Evolutionary conservation across 192 early-diverging fungal species (phyloP).

Genomic region (Umbelopsis isabellina): DNA sequence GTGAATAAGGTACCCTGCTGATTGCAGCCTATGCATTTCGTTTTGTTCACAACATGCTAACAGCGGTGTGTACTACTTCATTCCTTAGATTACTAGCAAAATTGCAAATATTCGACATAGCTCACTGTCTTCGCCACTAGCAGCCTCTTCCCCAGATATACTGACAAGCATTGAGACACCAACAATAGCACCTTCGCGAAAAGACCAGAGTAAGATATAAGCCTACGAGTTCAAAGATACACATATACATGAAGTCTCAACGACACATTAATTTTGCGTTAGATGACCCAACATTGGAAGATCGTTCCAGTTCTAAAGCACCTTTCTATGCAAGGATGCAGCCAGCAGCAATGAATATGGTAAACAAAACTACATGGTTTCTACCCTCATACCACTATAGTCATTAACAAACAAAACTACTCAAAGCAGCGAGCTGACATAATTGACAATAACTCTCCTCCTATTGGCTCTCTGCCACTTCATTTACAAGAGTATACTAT

Average conservation of each 20-base stretch:
- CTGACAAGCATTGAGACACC: neutral
- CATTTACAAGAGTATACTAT: slow-evolving; percentile 79
- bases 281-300: neutral
- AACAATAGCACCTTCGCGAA: neutral
- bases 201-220: neutral
- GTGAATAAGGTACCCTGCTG: neutral
- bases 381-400: neutral
- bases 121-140: slow-evolving; percentile 13
- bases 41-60: slow-evolving; percentile 9
- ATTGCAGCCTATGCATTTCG: neutral
- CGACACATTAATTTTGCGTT: neutral
- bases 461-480: slow-evolving; percentile 44
- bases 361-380: neutral
- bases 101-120: slow-evolving; percentile 17
- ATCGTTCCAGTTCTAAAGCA: neutral
- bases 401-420: neutral
- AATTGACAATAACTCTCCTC: neutral
- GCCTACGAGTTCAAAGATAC: no score
- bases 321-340: neutral
- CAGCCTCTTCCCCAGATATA: slow-evolving; percentile 15
- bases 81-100: slow-evolving; percentile 3
- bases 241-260: neutral
- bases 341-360: neutral
- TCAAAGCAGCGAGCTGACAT: neutral
- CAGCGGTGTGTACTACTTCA: neutral